Base-by-base conservation (phyloP, 108 stramenopile genomes). In the Pseudonitzschia multiseries region DNA sequence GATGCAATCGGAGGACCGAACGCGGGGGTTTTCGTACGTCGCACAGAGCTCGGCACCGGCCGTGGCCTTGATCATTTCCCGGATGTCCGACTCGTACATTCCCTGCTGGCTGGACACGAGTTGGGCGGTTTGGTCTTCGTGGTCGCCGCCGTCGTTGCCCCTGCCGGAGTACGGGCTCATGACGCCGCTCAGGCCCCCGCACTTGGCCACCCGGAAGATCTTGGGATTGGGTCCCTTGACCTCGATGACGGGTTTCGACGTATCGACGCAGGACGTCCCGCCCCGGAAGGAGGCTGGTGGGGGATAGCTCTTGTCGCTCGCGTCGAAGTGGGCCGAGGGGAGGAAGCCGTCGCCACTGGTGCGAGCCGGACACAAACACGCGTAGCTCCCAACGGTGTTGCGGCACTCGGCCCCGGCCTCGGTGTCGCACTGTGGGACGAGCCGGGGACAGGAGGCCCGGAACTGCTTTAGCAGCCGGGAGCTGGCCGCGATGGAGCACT, bases 341-440 rank as follows among this genome's bases (percentile, higher is more conserved):
- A 80, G 61, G 71, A 94, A 97, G 36, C 96, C 96, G 76, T 97
- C 96, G 13, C 96, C 96, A 51, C 76, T 72, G 20, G 94, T 94
- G 42, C 83, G 87, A 52, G 75, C 43, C 2, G 96, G 95, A 77
- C 96, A 97, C 46, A 85, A 53, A 75, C 96, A 97, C 10, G 90
- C 71, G 81, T 96, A 97, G 51, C 85, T 84, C 12, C 96, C 96
- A n/a, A 81, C 67, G 32, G 86, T 90, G 81, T 97, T 94, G 43
- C 79, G 57, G 71, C 96, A 97, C 24, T 50, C 60, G 6, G 96
- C 95, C 29, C 93, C 90, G 21, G 85, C 78, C 33, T 76, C 79
- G 18, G 73, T 75, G 68, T 96, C 91, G 73, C 96, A 97, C 56
- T 83, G 87, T 31, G 96, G 94, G 21, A 93, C 66, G 54, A 93